Base-by-base conservation (phyloP, 768 basidiomycete species). In the Floccularia luteovirens region DNA sequence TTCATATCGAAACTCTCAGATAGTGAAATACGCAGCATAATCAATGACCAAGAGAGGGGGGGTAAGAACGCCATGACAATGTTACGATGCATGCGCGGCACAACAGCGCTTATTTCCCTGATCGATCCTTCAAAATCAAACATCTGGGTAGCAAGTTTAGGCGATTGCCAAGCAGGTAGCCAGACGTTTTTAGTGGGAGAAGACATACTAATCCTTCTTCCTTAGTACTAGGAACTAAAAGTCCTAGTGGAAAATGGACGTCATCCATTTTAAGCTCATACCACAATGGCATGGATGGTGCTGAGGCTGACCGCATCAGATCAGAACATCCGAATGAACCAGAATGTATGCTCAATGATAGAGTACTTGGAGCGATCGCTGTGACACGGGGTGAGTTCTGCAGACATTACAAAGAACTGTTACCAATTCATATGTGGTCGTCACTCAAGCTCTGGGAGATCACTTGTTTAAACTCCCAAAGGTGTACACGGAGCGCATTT, bases 131-230 rank as follows among this genome's bases (percentile, higher is more conserved):
- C 41, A 11, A 53, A 47, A 10, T 55, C 59, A 17, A 69, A 74
- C 42, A 44, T 77, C 1, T 77, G 75, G 74, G 70, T 76, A 10
- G 74, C 70, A 2, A 75, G 72, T 50, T 55, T 77, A 24, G 77
- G 77, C 3, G 76, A 79, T 50, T 74, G 74, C 46, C 64, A 64
- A 46, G 74, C 72, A 42, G 64, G 76, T 74, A 43, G 64, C 44
- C 31, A 20, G 2, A 36, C 6, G 25, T 39, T n/a, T 35, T 31
- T 34, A n/a, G 16, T 34, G 8, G 16, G 7, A 32, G 14, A 25
- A 20, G 11, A 28, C 31, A 16, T 2, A 24, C 12, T 41, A 24
- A 40, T 24, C 12, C 20, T 31, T 5, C 14, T 16, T 30, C 24
- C 34, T 4, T 35, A 75, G 74, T 69, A 12, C 63, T 75, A 24